Base-by-base conservation (phyloP, 768 basidiomycete species). In the Dentipellis sp. region DNA sequence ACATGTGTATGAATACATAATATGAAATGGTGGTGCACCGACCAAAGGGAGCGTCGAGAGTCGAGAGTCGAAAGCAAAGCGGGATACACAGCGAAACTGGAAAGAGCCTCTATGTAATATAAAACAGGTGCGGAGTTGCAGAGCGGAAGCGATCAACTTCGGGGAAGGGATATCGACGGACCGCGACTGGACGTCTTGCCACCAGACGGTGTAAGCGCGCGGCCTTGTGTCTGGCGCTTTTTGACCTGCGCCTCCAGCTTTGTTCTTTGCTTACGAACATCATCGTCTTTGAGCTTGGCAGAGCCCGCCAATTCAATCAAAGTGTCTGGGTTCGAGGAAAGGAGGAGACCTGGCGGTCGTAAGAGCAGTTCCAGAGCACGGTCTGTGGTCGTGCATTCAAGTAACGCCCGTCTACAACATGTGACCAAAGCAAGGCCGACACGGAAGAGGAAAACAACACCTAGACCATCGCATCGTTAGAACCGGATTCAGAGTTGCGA, bases 231-330 rank as follows among this genome's bases (percentile, higher is more conserved):
- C 56, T 84, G 82, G 40, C 80, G 75, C 63, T 85, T 50, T 10
- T 45, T 88, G 35, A 82, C 74, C 58, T 84, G 82, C n/a, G 80
- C 80, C 61, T 87, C 84, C 74, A 90, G 80, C 65, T 90, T 90
- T 35, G 77, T 64, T 3, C 88, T 80, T 61, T 86, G 85, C 64
- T 89, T 91, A 23, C 81, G 78, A 14, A 91, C 59, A 56, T 91
- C 88, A 56, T 90, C 88, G 61, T 91, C 89, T 64, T 86, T 91
- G 57, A 91, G 68, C 66, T 86, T 89, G 59, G 86, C 71, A 2
- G 78, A 74, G n/a, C 78, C 71, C 0, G 79, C 78, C 8, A 84
- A 75, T n/a, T 79, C 68, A 35, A 91, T 67, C 58, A 91, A 76
- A 1, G 77, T 75, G 47, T 87, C 88, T 0, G 84, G 76, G 3